These are phyloP conservation scores for Phialemoniopsis sp. DNA, from an alignment of 2,329 filamentous ascomycete species.

Conservation along the genomic window DNA sequence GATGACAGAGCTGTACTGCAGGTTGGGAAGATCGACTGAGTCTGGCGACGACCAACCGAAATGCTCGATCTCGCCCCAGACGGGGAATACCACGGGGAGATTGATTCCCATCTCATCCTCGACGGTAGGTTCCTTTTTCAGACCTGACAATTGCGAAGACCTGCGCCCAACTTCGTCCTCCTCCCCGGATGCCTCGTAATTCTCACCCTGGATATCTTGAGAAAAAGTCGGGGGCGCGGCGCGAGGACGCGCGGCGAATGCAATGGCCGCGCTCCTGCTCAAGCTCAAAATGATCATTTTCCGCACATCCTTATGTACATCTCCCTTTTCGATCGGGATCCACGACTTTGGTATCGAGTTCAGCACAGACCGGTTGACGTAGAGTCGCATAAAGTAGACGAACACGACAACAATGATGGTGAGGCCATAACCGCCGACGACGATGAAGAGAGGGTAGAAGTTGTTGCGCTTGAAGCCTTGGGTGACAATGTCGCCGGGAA, in stretches of 20 bases:
- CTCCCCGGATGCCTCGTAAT: slow-evolving; percentile 5
- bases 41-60: slow-evolving; percentile 83
- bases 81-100: slow-evolving; percentile 45
- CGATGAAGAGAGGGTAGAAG: slow-evolving; percentile 77
- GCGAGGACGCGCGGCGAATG: slow-evolving; percentile 72
- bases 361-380: slow-evolving; percentile 76
- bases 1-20: slow-evolving; percentile 82
- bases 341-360: slow-evolving; percentile 81
- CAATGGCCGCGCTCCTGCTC: slow-evolving; percentile 72
- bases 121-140: slow-evolving; percentile 11
- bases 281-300: slow-evolving; percentile 71
- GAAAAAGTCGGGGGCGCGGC: slow-evolving; percentile 31
- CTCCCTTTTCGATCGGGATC: slow-evolving; percentile 81
- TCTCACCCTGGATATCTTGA: slow-evolving; percentile 8
- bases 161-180: not conserved
- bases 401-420: slow-evolving; percentile 67
- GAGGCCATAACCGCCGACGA: slow-evolving; percentile 70
- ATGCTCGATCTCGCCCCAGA: slow-evolving; percentile 84
- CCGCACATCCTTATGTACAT: slow-evolving; percentile 71
- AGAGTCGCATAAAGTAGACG: slow-evolving; percentile 80
- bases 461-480: slow-evolving; percentile 66
- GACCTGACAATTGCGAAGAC: slow-evolving; percentile 2
- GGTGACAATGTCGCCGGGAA: slow-evolving; percentile 76
- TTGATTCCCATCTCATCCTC: slow-evolving; percentile 30
- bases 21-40: slow-evolving; percentile 67